Conservation (phyloP, 768 basidiomycete species). For the Collybiopsis confluens region DNA sequence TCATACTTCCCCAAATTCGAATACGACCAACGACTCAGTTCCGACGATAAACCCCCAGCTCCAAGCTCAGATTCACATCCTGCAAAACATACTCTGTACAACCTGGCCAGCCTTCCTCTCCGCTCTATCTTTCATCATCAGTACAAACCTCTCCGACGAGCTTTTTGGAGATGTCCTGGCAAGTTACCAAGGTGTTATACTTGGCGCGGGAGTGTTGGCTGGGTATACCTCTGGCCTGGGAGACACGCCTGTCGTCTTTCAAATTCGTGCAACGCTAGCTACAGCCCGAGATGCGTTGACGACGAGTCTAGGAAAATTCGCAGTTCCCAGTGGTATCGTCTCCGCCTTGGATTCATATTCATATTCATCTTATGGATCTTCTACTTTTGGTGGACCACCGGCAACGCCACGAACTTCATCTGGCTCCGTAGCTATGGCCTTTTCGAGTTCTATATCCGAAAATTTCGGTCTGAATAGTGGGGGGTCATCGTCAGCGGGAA, state of each 20-base stretch:
- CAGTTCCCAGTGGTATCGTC: conserved; percentile 88
- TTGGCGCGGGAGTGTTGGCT: conserved; percentile 86
- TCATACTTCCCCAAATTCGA: conserved; percentile 68
- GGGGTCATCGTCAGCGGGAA: conserved; percentile 21
- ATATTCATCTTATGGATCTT: conserved; percentile 24
- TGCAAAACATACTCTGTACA: conserved; percentile 75
- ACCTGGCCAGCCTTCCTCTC: conserved; percentile 94
- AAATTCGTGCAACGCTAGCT: conserved; percentile 29
- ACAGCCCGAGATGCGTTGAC: conserved; percentile 95
- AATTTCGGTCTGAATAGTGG: conserved; percentile 54
- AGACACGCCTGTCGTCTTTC: too few species aligned
- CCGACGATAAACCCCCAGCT: conserved; percentile 45
- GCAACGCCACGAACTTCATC: conserved; percentile 55
- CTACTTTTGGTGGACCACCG: conserved; percentile 14
- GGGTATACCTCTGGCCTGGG: not conserved
- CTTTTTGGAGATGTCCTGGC: conserved; percentile 85
- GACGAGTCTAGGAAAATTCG: conserved; percentile 82
- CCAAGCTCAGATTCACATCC: conserved; percentile 49
- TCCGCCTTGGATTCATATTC: conserved; percentile 57
- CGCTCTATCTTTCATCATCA: conserved; percentile 82
- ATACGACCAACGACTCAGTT: too few species aligned
- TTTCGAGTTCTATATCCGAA: conserved; percentile 46
- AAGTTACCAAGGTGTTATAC: conserved; percentile 79
- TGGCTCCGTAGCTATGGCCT: conserved; percentile 13
- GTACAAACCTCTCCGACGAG: conserved; percentile 87